A percentile compares a stretch with the other conserved stretches of the same genome.
Evolutionary conservation across 2,329 filamentous ascomycete species (phyloP).

Genomic region (Akanthomyces lecanii): DNA sequence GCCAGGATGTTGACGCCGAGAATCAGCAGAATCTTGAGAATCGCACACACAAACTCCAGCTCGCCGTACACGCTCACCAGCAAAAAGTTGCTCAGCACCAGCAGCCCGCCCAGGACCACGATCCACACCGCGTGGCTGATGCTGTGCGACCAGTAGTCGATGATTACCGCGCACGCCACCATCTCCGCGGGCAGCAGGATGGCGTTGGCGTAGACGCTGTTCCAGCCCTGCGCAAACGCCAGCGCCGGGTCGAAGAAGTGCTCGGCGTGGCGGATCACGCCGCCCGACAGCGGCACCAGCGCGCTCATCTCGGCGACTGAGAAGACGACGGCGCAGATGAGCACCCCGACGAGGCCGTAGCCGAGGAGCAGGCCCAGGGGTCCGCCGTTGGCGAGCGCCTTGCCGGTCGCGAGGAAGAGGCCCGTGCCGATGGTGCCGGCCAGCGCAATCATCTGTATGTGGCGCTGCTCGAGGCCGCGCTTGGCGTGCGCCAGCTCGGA

Average conservation of each 20-base stretch:
- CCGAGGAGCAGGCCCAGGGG: conserved; percentile 45
- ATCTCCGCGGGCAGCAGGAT: conserved; percentile 51
- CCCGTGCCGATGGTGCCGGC: conserved; percentile 47
- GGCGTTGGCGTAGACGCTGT: conserved; percentile 48
- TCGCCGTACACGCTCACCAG: conserved; percentile 55
- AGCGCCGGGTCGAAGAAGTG: conserved; percentile 55
- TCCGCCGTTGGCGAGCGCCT: conserved; percentile 56
- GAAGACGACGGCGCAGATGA: conserved; percentile 45
- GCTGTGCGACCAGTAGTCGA: conserved; percentile 35
- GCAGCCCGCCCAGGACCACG: conserved; percentile 48
- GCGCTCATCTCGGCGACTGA: conserved; percentile 59
- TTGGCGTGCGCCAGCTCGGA: conserved; percentile 10
- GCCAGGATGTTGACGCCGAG: conserved; percentile 62
- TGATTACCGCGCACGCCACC: conserved; percentile 50
- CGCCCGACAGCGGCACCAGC: conserved; percentile 56
- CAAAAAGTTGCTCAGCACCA: conserved; percentile 51
- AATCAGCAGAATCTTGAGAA: conserved; percentile 55
- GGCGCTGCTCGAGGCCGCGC: conserved; percentile 38
- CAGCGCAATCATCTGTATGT: conserved; percentile 49
- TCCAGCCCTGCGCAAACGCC: conserved; percentile 52
- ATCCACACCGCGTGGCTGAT: conserved; percentile 54
- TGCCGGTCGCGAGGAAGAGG: conserved; percentile 66
- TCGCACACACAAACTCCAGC: conserved; percentile 55
- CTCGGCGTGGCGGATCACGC: conserved; percentile 58
- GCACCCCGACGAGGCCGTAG: conserved; percentile 53